These are phyloP conservation scores for Pisolithus orientalis DNA, from an alignment of 768 basidiomycete genomes.

Conservation along the genomic window DNA sequence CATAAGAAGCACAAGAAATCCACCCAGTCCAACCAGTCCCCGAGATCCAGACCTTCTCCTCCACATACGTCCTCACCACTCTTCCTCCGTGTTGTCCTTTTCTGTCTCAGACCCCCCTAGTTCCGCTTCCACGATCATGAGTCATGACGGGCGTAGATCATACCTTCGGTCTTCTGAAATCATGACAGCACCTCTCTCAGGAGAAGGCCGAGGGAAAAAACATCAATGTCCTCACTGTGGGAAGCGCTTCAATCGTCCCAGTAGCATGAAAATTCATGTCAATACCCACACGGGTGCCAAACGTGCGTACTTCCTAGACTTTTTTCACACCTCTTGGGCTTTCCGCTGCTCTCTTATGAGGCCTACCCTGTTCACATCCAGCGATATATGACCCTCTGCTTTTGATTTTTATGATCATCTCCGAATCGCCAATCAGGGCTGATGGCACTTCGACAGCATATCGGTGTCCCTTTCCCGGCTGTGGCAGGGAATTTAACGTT, in stretches of 20 bases:
- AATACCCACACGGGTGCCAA: constrained; percentile 37
- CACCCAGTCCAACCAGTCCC: constrained; percentile 21
- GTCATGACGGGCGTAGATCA: constrained; percentile 22
- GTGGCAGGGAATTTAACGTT: constrained; percentile 75
- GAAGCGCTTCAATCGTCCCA: constrained; percentile 38
- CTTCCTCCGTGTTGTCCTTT: constrained; percentile 29
- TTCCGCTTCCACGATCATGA: constrained; percentile 20
- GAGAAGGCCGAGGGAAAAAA: constrained; percentile 29
- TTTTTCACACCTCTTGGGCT: constrained; percentile 1
- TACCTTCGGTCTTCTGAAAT: constrained; percentile 25
- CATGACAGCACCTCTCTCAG: constrained; percentile 20
- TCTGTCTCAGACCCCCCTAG: constrained; percentile 26
- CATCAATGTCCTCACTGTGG: constrained; percentile 33
- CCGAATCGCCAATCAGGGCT: constrained; percentile 5
- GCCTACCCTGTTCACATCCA: neutral
- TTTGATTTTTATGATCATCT: constrained; percentile 1
- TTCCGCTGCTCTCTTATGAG: neutral
- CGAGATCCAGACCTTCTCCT: constrained; percentile 25
- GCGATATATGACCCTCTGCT: neutral
- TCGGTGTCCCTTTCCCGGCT: constrained; percentile 66
- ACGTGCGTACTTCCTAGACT: constrained; percentile 19
- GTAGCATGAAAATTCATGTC: constrained; percentile 37
- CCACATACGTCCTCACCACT: constrained; percentile 20
- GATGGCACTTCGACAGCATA: constrained; percentile 44
- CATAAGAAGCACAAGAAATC: constrained; percentile 10